Evolutionary conservation across 176 grass and related monocot genomes (phyloP).

Genomic region (Metroxylon sagu): DNA sequence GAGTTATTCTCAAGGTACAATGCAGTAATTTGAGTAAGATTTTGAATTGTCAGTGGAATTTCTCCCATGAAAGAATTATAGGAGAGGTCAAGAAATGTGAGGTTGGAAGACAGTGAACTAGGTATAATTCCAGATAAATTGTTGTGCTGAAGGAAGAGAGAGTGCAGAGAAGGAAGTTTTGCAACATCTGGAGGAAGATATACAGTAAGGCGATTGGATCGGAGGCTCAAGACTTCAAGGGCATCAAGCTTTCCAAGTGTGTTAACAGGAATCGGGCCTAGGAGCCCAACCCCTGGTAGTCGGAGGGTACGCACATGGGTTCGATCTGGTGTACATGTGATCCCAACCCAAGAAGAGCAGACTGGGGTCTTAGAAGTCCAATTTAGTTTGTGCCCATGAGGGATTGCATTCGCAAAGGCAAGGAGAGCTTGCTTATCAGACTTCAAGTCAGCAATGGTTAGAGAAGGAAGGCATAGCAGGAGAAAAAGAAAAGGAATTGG

Average conservation of each 20-base stretch:
- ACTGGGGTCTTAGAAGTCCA: constrained; percentile 3
- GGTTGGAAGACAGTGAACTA: background rate
- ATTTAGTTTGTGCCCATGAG: constrained; percentile 6
- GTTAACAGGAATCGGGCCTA: background rate
- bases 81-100: constrained; percentile 10
- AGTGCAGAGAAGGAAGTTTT: constrained; percentile 11
- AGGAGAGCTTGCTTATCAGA: constrained; percentile 9
- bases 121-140: constrained; percentile 15
- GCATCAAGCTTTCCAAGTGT: constrained; percentile 12
- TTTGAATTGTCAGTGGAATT: constrained; percentile 2
- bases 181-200: background rate
- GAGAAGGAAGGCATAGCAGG: constrained; percentile 25
- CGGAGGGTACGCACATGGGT: constrained; percentile 3
- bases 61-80: constrained; percentile 4
- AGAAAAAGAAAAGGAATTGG: constrained; percentile 38
- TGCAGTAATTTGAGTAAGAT: constrained; percentile 8
- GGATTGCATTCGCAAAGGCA: background rate
- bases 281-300: constrained; percentile 3
- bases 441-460: background rate
- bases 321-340: constrained; percentile 4
- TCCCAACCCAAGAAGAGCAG: constrained; percentile 11
- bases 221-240: constrained; percentile 12
- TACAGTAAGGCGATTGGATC: background rate
- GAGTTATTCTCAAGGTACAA: constrained; percentile 10
- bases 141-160: constrained; percentile 10